phyloP scores from a whole-genome alignment of 1,284 basidiomycete species.

The Farysia itapuensis region DNA sequence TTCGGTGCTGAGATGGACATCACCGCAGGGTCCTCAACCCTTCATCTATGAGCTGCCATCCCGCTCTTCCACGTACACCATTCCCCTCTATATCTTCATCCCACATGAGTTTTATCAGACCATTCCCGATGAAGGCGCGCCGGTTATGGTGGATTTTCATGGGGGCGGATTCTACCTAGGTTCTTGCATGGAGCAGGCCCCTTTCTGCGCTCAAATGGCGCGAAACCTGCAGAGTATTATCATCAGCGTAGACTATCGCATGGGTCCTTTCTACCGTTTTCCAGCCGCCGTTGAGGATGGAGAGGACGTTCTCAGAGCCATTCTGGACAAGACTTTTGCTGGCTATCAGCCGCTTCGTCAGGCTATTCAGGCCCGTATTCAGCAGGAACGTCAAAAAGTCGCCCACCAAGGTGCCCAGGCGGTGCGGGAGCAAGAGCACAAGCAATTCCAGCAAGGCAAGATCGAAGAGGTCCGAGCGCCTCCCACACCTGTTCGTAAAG shows the following conservation, averaged over 20 bases:
- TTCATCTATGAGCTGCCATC: conserved; percentile 38
- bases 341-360: conserved; percentile 21
- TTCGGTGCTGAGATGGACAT: conserved; percentile 29
- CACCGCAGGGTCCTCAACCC: conserved; percentile 36
- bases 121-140: conserved; percentile 8
- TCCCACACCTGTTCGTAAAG: background rate
- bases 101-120: conserved; percentile 14
- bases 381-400: conserved; percentile 13
- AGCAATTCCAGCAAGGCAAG: conserved; percentile 18
- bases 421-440: conserved; percentile 8
- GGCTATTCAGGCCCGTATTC: conserved; percentile 14
- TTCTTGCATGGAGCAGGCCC: conserved; percentile 40
- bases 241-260: conserved; percentile 50
- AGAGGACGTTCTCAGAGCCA: conserved; percentile 40
- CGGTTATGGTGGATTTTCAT: conserved; percentile 45
- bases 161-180: conserved; percentile 50
- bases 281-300: conserved; percentile 45
- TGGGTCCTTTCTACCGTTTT: conserved; percentile 51
- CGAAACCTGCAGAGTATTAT: conserved; percentile 22
- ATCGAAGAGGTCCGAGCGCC: conserved; percentile 13
- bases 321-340: conserved; percentile 19
- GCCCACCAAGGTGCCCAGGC: conserved; percentile 9
- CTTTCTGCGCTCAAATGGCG: conserved; percentile 38
- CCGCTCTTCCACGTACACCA: conserved; percentile 17
- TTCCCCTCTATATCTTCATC: conserved; percentile 42